Evolutionary conservation across 2,329 filamentous ascomycete species (phyloP).

Genomic region (Chrysosporium queenslandicum): DNA sequence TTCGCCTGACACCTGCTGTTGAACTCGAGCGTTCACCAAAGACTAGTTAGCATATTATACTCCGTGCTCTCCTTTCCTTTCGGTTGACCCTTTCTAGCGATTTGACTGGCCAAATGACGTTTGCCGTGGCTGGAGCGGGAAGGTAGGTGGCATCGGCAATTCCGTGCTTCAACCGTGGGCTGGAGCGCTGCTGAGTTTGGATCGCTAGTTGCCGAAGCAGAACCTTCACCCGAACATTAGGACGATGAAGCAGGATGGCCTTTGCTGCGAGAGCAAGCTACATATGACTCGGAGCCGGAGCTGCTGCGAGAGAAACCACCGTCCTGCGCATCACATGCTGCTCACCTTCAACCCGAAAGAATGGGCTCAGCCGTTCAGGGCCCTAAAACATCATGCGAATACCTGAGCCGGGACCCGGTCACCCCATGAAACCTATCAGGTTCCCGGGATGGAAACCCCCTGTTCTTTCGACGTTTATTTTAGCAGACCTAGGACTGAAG

Average conservation of each 20-base stretch:
- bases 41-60: too few relatives aligned
- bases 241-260: not conserved
- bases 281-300: not conserved
- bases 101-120: not conserved
- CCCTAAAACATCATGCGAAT: not conserved
- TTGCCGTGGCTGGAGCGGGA: not conserved
- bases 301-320: not conserved
- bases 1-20: not conserved
- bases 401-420: not conserved
- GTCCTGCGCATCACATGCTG: not conserved
- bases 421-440: not conserved
- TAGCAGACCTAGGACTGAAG: not conserved
- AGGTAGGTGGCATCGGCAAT: not conserved
- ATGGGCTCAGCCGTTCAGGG: not conserved
- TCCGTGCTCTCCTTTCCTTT: too few relatives aligned
- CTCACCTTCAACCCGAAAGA: too few relatives aligned
- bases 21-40: too few relatives aligned
- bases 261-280: not conserved
- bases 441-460: not conserved
- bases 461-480: not conserved
- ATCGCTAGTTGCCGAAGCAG: not conserved
- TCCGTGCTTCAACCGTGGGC: not conserved
- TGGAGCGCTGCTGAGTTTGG: not conserved
- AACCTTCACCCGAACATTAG: not conserved
- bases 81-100: not conserved